Conservation (phyloP, 495 filamentous ascomycete species). For the Penicillium mononematosum region DNA sequence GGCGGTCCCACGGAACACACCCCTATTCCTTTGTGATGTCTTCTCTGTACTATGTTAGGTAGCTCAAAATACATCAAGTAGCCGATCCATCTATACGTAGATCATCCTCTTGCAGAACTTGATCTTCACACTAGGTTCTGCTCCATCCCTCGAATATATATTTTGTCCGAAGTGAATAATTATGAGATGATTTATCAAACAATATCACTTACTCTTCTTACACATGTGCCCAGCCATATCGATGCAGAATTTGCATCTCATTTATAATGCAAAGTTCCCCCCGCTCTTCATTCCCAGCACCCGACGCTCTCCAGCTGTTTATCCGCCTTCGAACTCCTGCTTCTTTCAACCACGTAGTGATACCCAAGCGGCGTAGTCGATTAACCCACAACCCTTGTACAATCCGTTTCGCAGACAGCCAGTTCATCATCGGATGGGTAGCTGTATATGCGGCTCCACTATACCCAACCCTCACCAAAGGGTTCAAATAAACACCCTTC, state of each 20-base stretch:
- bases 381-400: slow-evolving; percentile 57
- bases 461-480: slow-evolving; percentile 74
- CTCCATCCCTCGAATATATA: neutral
- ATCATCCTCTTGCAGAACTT: neutral
- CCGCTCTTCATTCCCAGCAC: slow-evolving; percentile 44
- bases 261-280: slow-evolving; percentile 71
- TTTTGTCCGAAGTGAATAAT: neutral
- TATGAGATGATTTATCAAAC: neutral
- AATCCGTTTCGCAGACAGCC: slow-evolving; percentile 37
- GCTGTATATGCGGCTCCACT: slow-evolving; percentile 55
- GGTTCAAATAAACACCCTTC: slow-evolving; percentile 74
- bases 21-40: too few species aligned
- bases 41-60: too few species aligned
- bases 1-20: neutral
- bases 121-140: neutral
- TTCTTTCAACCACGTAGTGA: slow-evolving; percentile 37
- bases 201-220: slow-evolving; percentile 24
- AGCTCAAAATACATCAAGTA: neutral
- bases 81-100: neutral
- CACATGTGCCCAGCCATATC: slow-evolving; percentile 76
- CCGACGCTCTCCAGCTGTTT: slow-evolving; percentile 40
- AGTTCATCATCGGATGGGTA: slow-evolving; percentile 45
- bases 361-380: slow-evolving; percentile 52
- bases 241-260: slow-evolving; percentile 78
- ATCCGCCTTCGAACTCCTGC: slow-evolving; percentile 38